phyloP scores from a whole-genome alignment of 176 grass and related monocot species.

The Hordeum marinum region DNA sequence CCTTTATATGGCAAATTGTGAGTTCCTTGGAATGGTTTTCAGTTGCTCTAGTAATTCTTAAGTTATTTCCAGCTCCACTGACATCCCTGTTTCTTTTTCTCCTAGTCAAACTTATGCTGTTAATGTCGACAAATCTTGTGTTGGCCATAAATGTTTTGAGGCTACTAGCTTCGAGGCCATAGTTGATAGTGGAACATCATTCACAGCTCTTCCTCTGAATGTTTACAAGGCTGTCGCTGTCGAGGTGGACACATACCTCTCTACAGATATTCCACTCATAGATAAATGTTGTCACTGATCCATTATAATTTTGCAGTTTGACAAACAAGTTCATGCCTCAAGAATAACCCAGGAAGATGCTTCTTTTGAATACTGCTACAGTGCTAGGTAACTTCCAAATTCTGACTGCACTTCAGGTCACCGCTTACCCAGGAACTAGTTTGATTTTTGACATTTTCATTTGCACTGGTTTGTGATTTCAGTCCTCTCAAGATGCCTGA shows the following conservation, averaged over 20 bases:
- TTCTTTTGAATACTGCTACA: slow-evolving; percentile 77
- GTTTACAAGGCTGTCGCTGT: slow-evolving; percentile 62
- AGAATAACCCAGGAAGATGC: slow-evolving; percentile 38
- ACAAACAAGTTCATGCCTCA: slow-evolving; percentile 75
- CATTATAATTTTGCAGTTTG: slow-evolving; percentile 60
- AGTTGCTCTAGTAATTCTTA: slow-evolving; percentile 1
- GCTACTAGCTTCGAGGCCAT: slow-evolving; percentile 58
- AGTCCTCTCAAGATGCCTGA: slow-evolving; percentile 64
- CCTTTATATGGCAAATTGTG: slow-evolving; percentile 80
- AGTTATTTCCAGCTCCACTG: slow-evolving; percentile 10
- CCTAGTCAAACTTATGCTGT: slow-evolving; percentile 73
- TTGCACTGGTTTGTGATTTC: slow-evolving; percentile 25
- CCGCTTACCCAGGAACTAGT: background rate
- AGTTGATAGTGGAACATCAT: slow-evolving; percentile 90
- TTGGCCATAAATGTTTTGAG: slow-evolving; percentile 69
- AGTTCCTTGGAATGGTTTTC: slow-evolving; percentile 27
- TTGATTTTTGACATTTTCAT: slow-evolving; percentile 20
- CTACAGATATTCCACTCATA: background rate
- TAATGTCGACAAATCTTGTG: slow-evolving; percentile 68
- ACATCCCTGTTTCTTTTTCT: slow-evolving; percentile 22
- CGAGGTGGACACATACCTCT: slow-evolving; percentile 47
- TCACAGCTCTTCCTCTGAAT: slow-evolving; percentile 69
- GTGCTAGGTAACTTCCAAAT: slow-evolving; percentile 54
- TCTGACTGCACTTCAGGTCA: slow-evolving; percentile 13
- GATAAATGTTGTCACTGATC: slow-evolving; percentile 26